Evolutionary conservation across 257 asterid genomes (phyloP).

Genomic region (Perilla frutescens): DNA sequence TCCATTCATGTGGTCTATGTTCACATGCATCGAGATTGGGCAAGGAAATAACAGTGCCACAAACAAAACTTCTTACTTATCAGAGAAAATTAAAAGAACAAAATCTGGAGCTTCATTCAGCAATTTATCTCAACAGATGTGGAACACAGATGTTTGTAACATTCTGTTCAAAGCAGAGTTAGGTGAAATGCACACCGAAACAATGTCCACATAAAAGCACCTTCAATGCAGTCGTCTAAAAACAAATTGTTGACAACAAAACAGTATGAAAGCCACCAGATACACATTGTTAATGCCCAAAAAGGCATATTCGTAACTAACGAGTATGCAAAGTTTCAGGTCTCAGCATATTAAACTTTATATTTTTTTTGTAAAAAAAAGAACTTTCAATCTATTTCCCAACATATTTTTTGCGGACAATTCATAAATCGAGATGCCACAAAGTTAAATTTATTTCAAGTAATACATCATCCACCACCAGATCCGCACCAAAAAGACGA

Average conservation of each 20-base stretch:
- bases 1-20: conserved; percentile 4
- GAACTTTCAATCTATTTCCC: background rate
- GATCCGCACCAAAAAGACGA: conserved; percentile 34
- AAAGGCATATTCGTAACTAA: conserved; percentile 7
- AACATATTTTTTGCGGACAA: background rate
- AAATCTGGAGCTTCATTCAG: conserved; percentile 4
- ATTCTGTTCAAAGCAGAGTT: background rate
- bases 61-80: background rate
- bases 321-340: background rate
- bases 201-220: conserved; percentile 6
- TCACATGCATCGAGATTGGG: conserved; percentile 7
- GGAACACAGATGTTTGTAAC: background rate
- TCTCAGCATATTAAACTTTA: background rate
- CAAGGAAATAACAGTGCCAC: background rate
- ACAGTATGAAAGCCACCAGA: conserved; percentile 16
- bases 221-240: conserved; percentile 11
- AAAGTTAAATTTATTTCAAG: conserved; percentile 24
- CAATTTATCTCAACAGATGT: background rate
- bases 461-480: conserved; percentile 30
- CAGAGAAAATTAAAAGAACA: background rate
- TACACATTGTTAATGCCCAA: background rate
- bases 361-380: background rate
- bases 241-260: conserved; percentile 11
- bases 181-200: conserved; percentile 14
- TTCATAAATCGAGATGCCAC: conserved; percentile 24